Conservation (phyloP, 208 protist genomes). For the Wallacemonas sp. region DNA sequence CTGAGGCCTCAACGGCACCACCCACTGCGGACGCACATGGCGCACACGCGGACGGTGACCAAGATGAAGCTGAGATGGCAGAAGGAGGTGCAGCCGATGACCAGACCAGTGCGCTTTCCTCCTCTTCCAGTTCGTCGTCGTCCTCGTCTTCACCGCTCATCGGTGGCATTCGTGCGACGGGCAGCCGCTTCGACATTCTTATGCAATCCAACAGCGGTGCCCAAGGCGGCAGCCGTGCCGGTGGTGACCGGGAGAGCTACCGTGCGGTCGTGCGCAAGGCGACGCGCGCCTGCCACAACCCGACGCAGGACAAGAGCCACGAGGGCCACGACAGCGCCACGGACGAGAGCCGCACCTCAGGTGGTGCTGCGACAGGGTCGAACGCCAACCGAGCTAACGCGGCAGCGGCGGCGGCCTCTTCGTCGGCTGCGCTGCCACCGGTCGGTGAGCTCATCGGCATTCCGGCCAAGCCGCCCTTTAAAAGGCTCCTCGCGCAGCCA, state of each 20-base stretch:
- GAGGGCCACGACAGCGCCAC: neutral
- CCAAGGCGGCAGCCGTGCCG: slow-evolving; percentile 6
- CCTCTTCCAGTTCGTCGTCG: slow-evolving; percentile 7
- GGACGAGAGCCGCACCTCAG: neutral
- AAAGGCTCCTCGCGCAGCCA: slow-evolving; percentile 52
- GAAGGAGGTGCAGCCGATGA: neutral
- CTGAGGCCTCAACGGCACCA: too few relatives aligned
- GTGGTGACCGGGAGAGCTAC: slow-evolving; percentile 11
- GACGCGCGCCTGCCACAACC: slow-evolving; percentile 4
- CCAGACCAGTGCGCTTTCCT: neutral
- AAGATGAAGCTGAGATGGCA: neutral
- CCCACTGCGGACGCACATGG: too few relatives aligned
- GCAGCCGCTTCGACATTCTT: slow-evolving; percentile 64
- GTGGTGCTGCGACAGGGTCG: too few relatives aligned
- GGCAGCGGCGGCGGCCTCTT: neutral
- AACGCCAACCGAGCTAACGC: too few relatives aligned
- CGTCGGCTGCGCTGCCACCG: neutral
- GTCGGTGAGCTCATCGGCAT: slow-evolving; percentile 24
- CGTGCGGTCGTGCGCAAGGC: slow-evolving; percentile 35
- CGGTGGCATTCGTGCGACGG: neutral
- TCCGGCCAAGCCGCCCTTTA: slow-evolving; percentile 26
- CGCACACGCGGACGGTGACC: neutral
- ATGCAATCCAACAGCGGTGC: slow-evolving; percentile 17
- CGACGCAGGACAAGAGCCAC: neutral
- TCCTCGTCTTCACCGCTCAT: neutral